These are phyloP conservation scores for Suhomyces sp. DNA, from an alignment of 805 yeast species.

Conservation along the genomic window DNA sequence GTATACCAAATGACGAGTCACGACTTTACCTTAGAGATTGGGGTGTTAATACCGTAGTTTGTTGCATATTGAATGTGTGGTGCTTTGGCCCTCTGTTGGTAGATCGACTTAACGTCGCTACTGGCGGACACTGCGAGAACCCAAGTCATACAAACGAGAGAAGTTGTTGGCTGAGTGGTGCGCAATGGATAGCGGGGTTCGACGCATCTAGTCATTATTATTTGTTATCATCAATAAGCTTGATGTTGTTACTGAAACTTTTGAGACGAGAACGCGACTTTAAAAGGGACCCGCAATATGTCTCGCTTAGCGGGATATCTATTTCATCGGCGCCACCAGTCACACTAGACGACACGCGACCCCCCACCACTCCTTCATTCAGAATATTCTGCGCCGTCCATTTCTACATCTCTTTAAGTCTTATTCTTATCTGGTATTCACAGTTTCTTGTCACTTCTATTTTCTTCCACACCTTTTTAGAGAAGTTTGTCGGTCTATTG, in stretches of 20 bases:
- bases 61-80: conserved; percentile 22
- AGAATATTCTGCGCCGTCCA: background rate
- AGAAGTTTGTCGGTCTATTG: conserved; percentile 43
- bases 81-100: conserved; percentile 34
- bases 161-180: background rate
- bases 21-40: conserved; percentile 8
- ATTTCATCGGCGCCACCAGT: background rate
- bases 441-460: conserved; percentile 44
- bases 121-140: conserved; percentile 40
- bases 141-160: conserved; percentile 8
- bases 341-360: background rate
- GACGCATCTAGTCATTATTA: conserved; percentile 56
- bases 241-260: conserved; percentile 24
- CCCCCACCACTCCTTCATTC: background rate
- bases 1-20: conserved; percentile 4
- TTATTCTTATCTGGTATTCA: conserved; percentile 34
- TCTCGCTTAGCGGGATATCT: conserved; percentile 5
- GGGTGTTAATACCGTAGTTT: conserved; percentile 10
- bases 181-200: conserved; percentile 31
- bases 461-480: conserved; percentile 49
- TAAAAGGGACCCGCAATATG: background rate
- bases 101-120: conserved; percentile 22
- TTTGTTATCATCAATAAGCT: conserved; percentile 41
- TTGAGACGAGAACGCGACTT: background rate
- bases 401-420: background rate